phyloP scores from a whole-genome alignment of 2,329 filamentous ascomycete genomes.

The Ophiostoma fasciatum region DNA sequence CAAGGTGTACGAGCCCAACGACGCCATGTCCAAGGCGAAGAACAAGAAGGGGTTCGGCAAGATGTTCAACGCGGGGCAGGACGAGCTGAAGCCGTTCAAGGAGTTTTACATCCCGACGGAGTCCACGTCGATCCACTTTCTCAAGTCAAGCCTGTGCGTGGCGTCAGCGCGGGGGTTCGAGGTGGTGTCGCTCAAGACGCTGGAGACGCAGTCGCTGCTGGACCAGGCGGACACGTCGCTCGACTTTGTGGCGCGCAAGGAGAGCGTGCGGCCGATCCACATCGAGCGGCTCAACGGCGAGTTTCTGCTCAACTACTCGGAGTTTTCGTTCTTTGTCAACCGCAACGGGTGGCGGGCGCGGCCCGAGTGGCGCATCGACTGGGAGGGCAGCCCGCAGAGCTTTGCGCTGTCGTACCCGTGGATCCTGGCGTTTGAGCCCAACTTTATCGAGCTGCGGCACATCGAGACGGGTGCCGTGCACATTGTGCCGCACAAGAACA shows the following conservation, averaged over 20 bases:
- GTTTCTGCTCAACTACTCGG: constrained; percentile 93
- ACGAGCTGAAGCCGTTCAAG: constrained; percentile 92
- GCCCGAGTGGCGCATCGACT: constrained; percentile 93
- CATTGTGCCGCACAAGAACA: constrained; percentile 92
- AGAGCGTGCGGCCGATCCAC: constrained; percentile 87
- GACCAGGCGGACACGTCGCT: constrained; percentile 96
- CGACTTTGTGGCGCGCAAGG: constrained; percentile 88
- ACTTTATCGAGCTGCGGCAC: constrained; percentile 92
- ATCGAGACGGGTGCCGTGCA: constrained; percentile 91
- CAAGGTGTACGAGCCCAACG: constrained; percentile 98
- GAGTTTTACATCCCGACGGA: constrained; percentile 98
- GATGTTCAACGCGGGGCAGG: constrained; percentile 86
- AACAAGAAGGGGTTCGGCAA: constrained; percentile 92
- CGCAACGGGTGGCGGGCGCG: constrained; percentile 93
- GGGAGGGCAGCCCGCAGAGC: constrained; percentile 83
- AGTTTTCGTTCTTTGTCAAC: constrained; percentile 99
- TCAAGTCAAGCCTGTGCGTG: constrained; percentile 91
- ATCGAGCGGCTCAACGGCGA: constrained; percentile 95
- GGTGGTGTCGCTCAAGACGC: constrained; percentile 87
- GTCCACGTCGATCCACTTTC: constrained; percentile 95
- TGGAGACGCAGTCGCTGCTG: constrained; percentile 93
- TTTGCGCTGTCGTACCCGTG: constrained; percentile 95
- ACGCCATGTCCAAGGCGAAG: constrained; percentile 82
- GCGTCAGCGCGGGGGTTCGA: constrained; percentile 93
- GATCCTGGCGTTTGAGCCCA: constrained; percentile 92